Evolutionary conservation across 441 rosid species (phyloP).

Genomic region (Pelargonium hybrid): DNA sequence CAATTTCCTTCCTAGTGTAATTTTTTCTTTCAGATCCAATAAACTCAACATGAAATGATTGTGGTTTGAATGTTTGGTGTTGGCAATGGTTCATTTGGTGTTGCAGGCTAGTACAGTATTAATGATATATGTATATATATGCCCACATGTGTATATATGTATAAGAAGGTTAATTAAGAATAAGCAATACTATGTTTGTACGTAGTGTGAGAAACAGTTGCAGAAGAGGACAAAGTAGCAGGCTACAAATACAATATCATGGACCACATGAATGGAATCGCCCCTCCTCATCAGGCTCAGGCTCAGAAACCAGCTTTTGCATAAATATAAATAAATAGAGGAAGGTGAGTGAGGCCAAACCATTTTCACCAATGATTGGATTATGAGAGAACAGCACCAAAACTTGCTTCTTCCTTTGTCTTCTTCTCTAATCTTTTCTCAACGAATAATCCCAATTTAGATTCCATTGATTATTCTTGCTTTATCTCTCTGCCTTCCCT

Average conservation of each 20-base stretch:
- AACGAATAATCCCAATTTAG: constrained; percentile 33
- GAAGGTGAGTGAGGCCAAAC: constrained; percentile 8
- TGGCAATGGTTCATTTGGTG: neutral
- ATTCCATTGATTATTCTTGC: constrained; percentile 20
- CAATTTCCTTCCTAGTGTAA: no score
- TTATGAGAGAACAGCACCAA: neutral
- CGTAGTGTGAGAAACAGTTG: constrained; percentile 6
- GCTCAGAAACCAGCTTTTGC: neutral
- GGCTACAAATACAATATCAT: constrained; percentile 8
- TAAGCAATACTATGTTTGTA: neutral
- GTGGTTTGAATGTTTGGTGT: no score
- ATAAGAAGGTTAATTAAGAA: neutral
- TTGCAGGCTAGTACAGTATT: neutral
- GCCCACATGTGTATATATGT: neutral
- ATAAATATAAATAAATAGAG: neutral
- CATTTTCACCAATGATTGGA: constrained; percentile 28
- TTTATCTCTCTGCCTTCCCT: constrained; percentile 3
- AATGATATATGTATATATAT: no score
- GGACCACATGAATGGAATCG: constrained; percentile 21
- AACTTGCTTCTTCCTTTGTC: constrained; percentile 27
- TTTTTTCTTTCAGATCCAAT: neutral
- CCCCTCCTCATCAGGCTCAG: neutral
- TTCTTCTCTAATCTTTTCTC: constrained; percentile 28
- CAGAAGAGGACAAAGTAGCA: constrained; percentile 14
- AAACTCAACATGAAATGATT: no score